Conservation (phyloP, 2,329 filamentous ascomycete species). For the Fusarium continuum region DNA sequence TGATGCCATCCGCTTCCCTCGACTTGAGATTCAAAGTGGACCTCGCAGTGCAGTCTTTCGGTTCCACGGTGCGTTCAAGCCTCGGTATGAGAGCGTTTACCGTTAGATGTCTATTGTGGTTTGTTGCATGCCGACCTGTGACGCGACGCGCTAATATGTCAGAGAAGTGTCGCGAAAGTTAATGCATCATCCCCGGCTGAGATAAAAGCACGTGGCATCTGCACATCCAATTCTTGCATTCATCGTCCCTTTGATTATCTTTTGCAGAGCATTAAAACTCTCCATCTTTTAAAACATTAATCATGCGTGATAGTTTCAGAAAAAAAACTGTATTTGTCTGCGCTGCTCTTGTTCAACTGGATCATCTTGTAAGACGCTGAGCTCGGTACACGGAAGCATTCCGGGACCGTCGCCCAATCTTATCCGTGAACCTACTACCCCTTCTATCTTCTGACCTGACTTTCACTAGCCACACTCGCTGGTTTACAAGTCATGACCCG, state of each 20-base stretch:
- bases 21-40: conserved; percentile 22
- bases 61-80: conserved; percentile 25
- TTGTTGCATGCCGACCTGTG: not conserved
- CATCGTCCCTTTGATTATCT: not conserved
- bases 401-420: conserved; percentile 8
- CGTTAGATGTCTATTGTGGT: not conserved
- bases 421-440: conserved; percentile 17
- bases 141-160: conserved; percentile 32
- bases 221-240: not conserved
- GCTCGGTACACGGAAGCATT: conserved; percentile 23
- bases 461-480: conserved; percentile 11
- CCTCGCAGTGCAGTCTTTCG: not conserved
- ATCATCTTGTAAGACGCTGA: conserved; percentile 16
- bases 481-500: not conserved
- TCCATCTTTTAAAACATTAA: not conserved
- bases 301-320: no score
- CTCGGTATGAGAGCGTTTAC: not conserved
- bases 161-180: conserved; percentile 16
- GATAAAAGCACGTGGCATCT: not conserved
- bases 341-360: not conserved
- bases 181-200: conserved; percentile 6
- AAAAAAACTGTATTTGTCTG: not conserved
- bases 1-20: conserved; percentile 5
- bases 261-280: not conserved
- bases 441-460: not conserved